These are phyloP conservation scores for Mycena vulgaris DNA, from an alignment of 768 basidiomycete species.

Conservation along the genomic window DNA sequence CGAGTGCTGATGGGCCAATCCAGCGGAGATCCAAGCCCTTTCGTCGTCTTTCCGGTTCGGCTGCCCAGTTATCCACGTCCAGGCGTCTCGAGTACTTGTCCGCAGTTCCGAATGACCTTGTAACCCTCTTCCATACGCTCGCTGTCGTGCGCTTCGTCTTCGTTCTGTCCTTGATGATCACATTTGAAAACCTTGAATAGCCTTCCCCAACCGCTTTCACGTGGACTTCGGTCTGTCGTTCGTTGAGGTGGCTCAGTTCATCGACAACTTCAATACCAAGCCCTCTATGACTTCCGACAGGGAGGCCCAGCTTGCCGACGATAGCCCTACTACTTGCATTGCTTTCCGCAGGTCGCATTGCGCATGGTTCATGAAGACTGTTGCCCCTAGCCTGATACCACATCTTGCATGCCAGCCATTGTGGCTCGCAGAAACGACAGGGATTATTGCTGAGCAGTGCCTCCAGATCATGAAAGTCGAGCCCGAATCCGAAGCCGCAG, in stretches of 20 bases:
- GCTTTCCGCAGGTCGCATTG: conserved; percentile 32
- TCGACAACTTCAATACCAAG: conserved; percentile 29
- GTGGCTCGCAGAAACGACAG: conserved; percentile 37
- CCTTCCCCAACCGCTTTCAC: conserved; percentile 11
- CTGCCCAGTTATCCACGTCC: conserved; percentile 20
- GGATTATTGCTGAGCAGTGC: conserved; percentile 27
- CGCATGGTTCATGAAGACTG: conserved; percentile 26
- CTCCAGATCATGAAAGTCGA: conserved; percentile 37
- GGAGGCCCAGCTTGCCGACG: conserved; percentile 26
- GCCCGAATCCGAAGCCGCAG: conserved; percentile 38
- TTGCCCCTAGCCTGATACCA: conserved; percentile 34
- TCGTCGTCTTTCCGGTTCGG: conserved; percentile 23
- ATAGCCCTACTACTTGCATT: conserved; percentile 33
- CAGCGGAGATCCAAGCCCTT: conserved; percentile 19
- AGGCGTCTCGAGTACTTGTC: neutral
- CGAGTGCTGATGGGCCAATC: conserved; percentile 25
- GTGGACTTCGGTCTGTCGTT: conserved; percentile 3
- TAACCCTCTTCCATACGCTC: conserved; percentile 33
- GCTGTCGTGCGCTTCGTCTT: conserved; percentile 23
- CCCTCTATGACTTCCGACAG: conserved; percentile 34
- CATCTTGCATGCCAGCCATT: conserved; percentile 42
- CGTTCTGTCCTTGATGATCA: conserved; percentile 33
- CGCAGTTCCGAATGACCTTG: conserved; percentile 14
- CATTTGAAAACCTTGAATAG: conserved; percentile 37
- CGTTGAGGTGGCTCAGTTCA: conserved; percentile 26